Percentiles rank a stretch among this genome's conserved stretches.
phyloP scores from a whole-genome alignment of 1,284 basidiomycete genomes.

The Moniliophthora roreri region DNA sequence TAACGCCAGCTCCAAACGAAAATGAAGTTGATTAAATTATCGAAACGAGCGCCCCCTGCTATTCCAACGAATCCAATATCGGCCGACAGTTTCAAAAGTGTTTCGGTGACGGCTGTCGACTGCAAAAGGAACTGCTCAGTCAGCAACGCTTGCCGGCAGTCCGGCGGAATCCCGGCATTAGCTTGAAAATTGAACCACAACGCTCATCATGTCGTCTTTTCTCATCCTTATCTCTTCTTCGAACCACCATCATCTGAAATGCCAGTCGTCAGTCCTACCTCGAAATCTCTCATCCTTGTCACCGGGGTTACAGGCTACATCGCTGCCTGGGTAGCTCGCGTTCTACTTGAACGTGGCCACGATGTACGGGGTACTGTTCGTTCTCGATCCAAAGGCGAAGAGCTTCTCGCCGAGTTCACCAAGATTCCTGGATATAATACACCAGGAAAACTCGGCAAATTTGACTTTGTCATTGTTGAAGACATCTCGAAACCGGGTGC shows the following conservation, averaged over 20 bases:
- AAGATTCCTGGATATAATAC: background rate
- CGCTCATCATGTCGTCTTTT: too few species aligned
- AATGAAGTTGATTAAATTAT: too few species aligned
- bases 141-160: too few species aligned
- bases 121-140: too few species aligned
- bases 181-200: too few species aligned
- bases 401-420: slow-evolving; percentile 23
- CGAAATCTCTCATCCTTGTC: slow-evolving; percentile 21
- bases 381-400: slow-evolving; percentile 23
- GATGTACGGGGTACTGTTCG: slow-evolving; percentile 26
- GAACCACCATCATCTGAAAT: background rate
- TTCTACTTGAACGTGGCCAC: slow-evolving; percentile 24
- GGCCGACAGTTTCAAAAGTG: too few species aligned
- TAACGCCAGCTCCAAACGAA: too few species aligned
- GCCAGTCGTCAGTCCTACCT: background rate
- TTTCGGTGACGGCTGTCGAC: too few species aligned
- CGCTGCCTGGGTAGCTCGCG: slow-evolving; percentile 20
- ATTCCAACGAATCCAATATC: too few species aligned
- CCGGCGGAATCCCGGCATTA: too few species aligned
- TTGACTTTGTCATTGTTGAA: slow-evolving; percentile 24
- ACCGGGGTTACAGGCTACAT: slow-evolving; percentile 26
- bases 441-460: slow-evolving; percentile 22
- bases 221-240: too few species aligned
- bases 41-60: too few species aligned
- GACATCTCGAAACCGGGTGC: slow-evolving; percentile 44